Conservation (phyloP, 2,329 filamentous ascomycete species). For the Diaporthe longicolla region DNA sequence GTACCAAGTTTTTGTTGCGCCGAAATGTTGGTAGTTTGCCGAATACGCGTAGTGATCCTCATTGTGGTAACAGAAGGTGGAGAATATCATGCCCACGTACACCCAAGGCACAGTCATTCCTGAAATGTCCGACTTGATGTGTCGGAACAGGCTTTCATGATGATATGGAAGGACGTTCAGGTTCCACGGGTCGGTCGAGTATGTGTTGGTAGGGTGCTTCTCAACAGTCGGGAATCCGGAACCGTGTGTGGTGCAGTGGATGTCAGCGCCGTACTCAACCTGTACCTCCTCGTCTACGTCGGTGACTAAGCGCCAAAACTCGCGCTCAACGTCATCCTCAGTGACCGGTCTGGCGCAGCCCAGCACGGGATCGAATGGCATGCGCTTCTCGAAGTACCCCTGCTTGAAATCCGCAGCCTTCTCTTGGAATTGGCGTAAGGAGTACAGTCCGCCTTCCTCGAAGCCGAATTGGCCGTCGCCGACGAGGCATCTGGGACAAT, state of each 20-base stretch:
- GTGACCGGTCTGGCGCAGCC: constrained; percentile 86
- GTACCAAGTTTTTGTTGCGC: constrained; percentile 99
- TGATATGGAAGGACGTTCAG: constrained; percentile 92
- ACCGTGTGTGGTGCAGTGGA: constrained; percentile 97
- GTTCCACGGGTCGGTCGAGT: constrained; percentile 95
- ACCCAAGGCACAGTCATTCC: constrained; percentile 99
- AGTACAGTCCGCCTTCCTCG: constrained; percentile 96
- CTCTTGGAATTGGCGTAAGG: constrained; percentile 94
- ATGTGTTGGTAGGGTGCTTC: constrained; percentile 87
- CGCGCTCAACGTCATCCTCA: constrained; percentile 94
- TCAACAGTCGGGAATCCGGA: constrained; percentile 97
- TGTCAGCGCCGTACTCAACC: constrained; percentile 97
- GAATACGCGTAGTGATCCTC: constrained; percentile 99
- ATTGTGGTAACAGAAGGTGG: constrained; percentile 99
- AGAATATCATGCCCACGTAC: constrained; percentile 99
- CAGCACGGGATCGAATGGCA: constrained; percentile 87
- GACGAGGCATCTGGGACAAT: constrained; percentile 94
- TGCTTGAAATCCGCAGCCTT: constrained; percentile 97
- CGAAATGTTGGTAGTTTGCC: constrained; percentile 98
- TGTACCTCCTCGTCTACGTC: constrained; percentile 96
- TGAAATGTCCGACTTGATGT: constrained; percentile 98
- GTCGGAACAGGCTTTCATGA: constrained; percentile 91
- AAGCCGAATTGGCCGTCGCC: constrained; percentile 98
- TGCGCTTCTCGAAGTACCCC: constrained; percentile 90
- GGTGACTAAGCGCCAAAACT: constrained; percentile 96